Evolutionary conservation across 331 rosid species (phyloP).

Genomic region (Rosa hybrid): DNA sequence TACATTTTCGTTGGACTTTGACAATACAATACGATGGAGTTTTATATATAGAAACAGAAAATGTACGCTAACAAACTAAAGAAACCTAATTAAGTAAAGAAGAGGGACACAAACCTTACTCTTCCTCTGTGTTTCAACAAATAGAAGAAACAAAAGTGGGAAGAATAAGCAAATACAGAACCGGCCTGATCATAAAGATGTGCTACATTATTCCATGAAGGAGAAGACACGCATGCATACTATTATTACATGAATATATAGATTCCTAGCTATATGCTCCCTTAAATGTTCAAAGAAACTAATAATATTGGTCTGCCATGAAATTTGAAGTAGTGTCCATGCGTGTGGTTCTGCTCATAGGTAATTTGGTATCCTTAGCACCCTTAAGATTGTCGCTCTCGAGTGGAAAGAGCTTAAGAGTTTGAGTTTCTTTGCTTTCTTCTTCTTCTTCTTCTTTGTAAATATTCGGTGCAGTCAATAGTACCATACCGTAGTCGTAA

Average conservation of each 20-base stretch:
- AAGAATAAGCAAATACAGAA: background rate
- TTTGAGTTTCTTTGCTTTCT: constrained; percentile 15
- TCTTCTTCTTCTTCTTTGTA: background rate
- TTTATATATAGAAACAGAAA: background rate
- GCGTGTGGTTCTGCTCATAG: background rate
- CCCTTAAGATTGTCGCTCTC: constrained; percentile 30
- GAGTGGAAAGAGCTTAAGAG: constrained; percentile 66
- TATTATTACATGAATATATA: background rate
- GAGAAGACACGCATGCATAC: background rate
- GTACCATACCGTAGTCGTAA: background rate
- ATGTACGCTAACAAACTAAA: background rate
- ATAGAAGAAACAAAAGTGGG: background rate
- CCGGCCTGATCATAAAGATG: background rate
- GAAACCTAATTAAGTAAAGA: background rate
- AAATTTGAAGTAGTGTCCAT: background rate
- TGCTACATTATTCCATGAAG: background rate
- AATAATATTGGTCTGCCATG: constrained; percentile 31
- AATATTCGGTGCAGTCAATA: background rate
- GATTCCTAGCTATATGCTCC: background rate
- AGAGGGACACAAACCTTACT: background rate
- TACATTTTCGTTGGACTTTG: background rate
- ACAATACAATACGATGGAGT: background rate
- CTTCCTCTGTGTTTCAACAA: background rate
- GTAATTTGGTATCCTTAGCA: constrained; percentile 19
- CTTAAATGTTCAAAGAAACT: constrained; percentile 45